Evolutionary conservation across 257 asterid genomes (phyloP).

Genomic region (Gentiana straminea): DNA sequence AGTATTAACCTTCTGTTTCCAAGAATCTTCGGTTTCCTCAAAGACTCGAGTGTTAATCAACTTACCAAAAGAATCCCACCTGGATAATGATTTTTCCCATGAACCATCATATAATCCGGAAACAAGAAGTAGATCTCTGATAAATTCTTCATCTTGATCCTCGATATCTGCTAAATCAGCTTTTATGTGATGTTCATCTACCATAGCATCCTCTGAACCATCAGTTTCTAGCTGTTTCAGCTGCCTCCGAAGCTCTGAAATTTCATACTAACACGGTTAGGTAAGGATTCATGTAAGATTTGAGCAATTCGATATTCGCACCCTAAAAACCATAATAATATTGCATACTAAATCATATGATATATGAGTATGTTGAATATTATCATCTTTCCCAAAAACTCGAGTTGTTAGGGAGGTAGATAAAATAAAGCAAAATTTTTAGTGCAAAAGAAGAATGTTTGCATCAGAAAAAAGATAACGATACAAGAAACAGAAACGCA

Average conservation of each 20-base stretch:
- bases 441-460: too few species aligned
- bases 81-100: conserved; percentile 41
- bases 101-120: conserved; percentile 79
- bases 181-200: conserved; percentile 40
- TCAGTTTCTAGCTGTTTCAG: conserved; percentile 58
- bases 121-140: conserved; percentile 74
- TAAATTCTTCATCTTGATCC: conserved; percentile 61
- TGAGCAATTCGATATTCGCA: too few species aligned
- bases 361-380: neutral
- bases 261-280: too few species aligned
- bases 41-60: conserved; percentile 61
- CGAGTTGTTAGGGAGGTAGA: conserved; percentile 38
- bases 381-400: neutral
- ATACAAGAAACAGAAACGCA: neutral
- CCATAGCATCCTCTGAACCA: conserved; percentile 29
- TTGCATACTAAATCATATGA: too few species aligned
- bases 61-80: conserved; percentile 79
- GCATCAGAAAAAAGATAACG: too few species aligned
- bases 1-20: conserved; percentile 29
- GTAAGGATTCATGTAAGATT: too few species aligned
- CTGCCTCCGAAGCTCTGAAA: conserved; percentile 69
- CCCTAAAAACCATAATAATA: too few species aligned
- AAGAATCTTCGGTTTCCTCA: conserved; percentile 61
- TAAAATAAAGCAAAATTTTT: neutral
- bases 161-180: conserved; percentile 42